Evolutionary conservation across 305 asterid genomes (phyloP).

Genomic region (Caryopteris hybrid): DNA sequence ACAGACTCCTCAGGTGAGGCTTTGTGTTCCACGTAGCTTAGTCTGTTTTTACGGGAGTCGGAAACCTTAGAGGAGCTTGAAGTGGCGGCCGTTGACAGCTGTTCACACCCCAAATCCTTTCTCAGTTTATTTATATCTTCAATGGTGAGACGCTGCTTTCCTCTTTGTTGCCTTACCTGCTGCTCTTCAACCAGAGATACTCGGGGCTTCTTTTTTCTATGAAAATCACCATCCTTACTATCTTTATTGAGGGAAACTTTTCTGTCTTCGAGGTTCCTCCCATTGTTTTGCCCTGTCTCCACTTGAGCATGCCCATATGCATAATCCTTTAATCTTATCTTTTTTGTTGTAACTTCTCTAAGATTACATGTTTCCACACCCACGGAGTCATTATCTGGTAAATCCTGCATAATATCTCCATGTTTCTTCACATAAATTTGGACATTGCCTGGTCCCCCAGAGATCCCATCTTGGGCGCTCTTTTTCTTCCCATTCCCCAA

Average conservation of each 20-base stretch:
- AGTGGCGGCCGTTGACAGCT: conserved; percentile 58
- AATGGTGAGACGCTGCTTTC: conserved; percentile 35
- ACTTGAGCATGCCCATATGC: conserved; percentile 27
- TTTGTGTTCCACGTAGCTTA: conserved; percentile 41
- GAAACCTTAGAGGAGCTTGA: conserved; percentile 95
- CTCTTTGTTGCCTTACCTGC: conserved; percentile 37
- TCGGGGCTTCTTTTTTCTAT: conserved; percentile 47
- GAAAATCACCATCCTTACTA: conserved; percentile 42
- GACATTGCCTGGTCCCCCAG: conserved; percentile 30
- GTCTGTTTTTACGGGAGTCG: conserved; percentile 56
- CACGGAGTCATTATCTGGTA: conserved; percentile 29
- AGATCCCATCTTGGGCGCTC: conserved; percentile 30
- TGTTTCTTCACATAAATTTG: conserved; percentile 37
- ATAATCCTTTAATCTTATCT: conserved; percentile 51
- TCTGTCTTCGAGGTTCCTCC: conserved; percentile 30
- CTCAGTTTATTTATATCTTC: conserved; percentile 58
- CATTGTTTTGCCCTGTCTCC: conserved; percentile 30
- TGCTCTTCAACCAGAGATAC: conserved; percentile 44
- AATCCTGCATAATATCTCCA: conserved; percentile 32
- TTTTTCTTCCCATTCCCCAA: conserved; percentile 37
- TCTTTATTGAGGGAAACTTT: conserved; percentile 36
- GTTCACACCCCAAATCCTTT: conserved; percentile 68
- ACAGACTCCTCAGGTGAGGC: conserved; percentile 89
- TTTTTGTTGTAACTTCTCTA: conserved; percentile 39
- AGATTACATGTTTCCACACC: conserved; percentile 24